These are phyloP conservation scores for Lablab purpureus DNA, from an alignment of 306 rosid species.

Conservation along the genomic window DNA sequence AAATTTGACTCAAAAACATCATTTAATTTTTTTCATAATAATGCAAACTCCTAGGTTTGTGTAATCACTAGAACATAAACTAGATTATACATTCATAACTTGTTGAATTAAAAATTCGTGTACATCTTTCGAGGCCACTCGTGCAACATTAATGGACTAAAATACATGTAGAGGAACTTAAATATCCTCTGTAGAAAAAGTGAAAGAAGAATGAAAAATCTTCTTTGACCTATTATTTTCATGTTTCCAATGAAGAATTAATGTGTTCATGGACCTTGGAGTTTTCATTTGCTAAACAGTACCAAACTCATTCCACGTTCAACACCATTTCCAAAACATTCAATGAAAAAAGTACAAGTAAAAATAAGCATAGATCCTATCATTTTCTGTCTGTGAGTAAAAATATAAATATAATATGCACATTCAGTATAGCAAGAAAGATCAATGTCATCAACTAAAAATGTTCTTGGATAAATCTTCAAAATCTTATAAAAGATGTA, in stretches of 20 bases:
- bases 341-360: neutral
- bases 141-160: constrained; percentile 30
- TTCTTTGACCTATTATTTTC: neutral
- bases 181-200: neutral
- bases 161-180: neutral
- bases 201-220: neutral
- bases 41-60: no score
- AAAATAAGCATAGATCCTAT: neutral
- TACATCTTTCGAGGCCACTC: constrained; percentile 30
- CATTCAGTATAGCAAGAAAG: no score
- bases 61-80: no score
- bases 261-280: constrained; percentile 18
- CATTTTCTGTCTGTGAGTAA: neutral
- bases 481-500: no score
- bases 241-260: constrained; percentile 36
- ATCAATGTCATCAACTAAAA: no score
- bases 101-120: no score
- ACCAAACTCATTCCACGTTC: constrained; percentile 37
- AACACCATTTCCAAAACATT: neutral
- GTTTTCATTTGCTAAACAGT: neutral
- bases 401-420: no score
- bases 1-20: no score
- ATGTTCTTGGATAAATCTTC: no score
- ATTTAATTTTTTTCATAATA: no score
- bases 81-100: no score